phyloP scores from a whole-genome alignment of 148 eudicot species.

The Amaranthus palmeri region DNA sequence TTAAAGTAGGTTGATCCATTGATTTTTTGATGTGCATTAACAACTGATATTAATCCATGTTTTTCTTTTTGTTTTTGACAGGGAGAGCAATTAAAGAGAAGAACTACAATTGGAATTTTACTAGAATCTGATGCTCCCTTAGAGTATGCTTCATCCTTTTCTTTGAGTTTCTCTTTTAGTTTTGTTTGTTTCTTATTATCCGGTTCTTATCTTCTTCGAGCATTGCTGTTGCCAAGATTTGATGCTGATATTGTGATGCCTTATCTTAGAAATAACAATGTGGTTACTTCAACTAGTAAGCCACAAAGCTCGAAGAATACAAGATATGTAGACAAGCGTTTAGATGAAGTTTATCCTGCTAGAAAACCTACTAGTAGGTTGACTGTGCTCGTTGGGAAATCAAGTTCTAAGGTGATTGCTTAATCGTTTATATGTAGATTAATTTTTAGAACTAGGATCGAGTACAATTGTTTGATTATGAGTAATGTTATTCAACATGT shows the following conservation, averaged over 20 bases:
- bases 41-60: background rate
- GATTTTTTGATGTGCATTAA: background rate
- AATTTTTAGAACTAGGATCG: background rate
- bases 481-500: background rate
- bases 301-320: slow-evolving; percentile 50
- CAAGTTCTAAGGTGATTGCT: slow-evolving; percentile 55
- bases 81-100: slow-evolving; percentile 86
- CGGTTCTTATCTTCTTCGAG: background rate
- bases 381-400: slow-evolving; percentile 51
- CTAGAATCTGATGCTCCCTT: slow-evolving; percentile 42
- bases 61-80: slow-evolving; percentile 28
- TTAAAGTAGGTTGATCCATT: background rate
- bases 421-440: slow-evolving; percentile 3
- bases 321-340: slow-evolving; percentile 56
- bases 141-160: slow-evolving; percentile 40
- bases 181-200: background rate
- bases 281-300: slow-evolving; percentile 39
- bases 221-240: background rate
- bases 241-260: slow-evolving; percentile 5
- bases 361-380: slow-evolving; percentile 60
- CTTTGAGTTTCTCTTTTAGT: slow-evolving; percentile 8
- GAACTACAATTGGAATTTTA: slow-evolving; percentile 32
- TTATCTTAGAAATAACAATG: slow-evolving; percentile 34
- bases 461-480: background rate
- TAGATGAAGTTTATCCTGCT: slow-evolving; percentile 68